Conservation (phyloP, 345 rosid genomes). For the Lepidium aucheri region DNA sequence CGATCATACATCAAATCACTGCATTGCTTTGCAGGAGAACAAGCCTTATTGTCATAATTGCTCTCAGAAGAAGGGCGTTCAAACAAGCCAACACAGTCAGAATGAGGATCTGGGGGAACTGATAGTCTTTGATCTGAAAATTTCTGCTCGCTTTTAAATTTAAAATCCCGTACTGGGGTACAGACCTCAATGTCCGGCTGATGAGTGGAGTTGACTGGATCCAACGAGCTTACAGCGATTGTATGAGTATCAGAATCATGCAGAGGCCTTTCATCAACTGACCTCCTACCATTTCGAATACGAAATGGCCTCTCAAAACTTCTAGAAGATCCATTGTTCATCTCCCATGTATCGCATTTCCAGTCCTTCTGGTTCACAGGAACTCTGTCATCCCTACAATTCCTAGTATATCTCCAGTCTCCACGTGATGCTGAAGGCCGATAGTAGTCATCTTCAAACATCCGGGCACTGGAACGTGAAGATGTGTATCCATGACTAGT, state of each 20-base stretch:
- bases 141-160: slow-evolving; percentile 17
- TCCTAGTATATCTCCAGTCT: slow-evolving; percentile 67
- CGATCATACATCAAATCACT: slow-evolving; percentile 13
- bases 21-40: slow-evolving; percentile 26
- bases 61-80: slow-evolving; percentile 21
- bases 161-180: slow-evolving; percentile 15
- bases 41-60: slow-evolving; percentile 11
- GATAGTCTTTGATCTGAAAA: slow-evolving; percentile 22
- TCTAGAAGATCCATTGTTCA: slow-evolving; percentile 51
- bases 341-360: slow-evolving; percentile 62
- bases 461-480: slow-evolving; percentile 45
- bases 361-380: slow-evolving; percentile 65
- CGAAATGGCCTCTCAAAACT: slow-evolving; percentile 49
- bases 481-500: slow-evolving; percentile 54
- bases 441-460: slow-evolving; percentile 50
- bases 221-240: slow-evolving; percentile 41
- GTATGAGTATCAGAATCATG: slow-evolving; percentile 40
- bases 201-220: slow-evolving; percentile 29
- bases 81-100: slow-evolving; percentile 19
- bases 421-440: slow-evolving; percentile 45
- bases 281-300: slow-evolving; percentile 42
- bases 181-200: slow-evolving; percentile 5
- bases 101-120: slow-evolving; percentile 8
- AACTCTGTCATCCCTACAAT: slow-evolving; percentile 52
- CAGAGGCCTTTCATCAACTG: slow-evolving; percentile 46